Base-by-base conservation (phyloP, 2,329 filamentous ascomycete species). In the Ophiobolus disseminans region DNA sequence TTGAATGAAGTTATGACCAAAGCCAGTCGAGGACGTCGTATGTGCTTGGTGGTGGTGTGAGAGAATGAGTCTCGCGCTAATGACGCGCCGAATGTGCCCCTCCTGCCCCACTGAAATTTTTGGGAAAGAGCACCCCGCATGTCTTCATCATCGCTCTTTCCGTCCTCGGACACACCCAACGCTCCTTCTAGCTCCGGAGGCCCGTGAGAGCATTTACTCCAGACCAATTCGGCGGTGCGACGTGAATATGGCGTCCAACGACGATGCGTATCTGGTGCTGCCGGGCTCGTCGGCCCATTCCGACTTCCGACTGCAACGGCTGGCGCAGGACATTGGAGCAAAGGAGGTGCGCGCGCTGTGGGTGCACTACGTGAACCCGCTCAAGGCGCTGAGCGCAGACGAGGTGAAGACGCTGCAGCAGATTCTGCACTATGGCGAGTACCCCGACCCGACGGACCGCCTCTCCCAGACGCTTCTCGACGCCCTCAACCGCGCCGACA, bases 371-470 rank as follows among this genome's bases (percentile, higher is more conserved):
- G 73, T 80, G 53, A 75, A 79, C 40, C 77, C 78, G 2, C 48
- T 62, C 38, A 63, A 63, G 48, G 63, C 68, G 42, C 62, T 80
- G 38, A 55, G 55, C 47, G 70, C 74, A 8, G 70, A 76, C 25
- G 77, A 85, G 58, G 74, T 78, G 45, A 72, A 75, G 28, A 75
- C 80, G 2, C 69, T 88, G 42, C 77, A 84, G 60, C 82, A 86
- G 64, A 73, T 88, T 21, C 76, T 88, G 39, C 78, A 79, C 42
- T 86, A 87, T 63, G 84, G 83, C 39, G 81, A 79, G 28, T 73
- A 73, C 72, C 84, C 73, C 60, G 76, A 73, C 59, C 75, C 58
- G 9, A 67, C 70, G 20, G 73, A 80, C 45, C 66, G 72, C 40
- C 73, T 82, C 25, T 74, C 77, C 26, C 71, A 74, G 41, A 68